phyloP scores from a whole-genome alignment of 371 early-diverging fungal genomes.

The Haplosporangium sp. region DNA sequence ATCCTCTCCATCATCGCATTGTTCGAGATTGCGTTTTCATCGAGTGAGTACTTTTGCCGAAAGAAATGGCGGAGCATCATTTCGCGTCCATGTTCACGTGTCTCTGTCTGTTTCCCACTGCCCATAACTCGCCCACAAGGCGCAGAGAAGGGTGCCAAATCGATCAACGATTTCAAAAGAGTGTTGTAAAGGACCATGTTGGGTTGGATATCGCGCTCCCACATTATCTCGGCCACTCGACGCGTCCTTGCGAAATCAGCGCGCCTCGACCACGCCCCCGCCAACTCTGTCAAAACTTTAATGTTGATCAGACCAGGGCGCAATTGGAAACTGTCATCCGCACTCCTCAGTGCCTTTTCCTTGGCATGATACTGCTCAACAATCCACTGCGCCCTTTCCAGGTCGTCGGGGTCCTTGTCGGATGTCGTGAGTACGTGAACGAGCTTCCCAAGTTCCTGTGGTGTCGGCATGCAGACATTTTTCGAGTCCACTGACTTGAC shows the following conservation, averaged over 20 bases:
- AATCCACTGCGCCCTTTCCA: constrained; percentile 42
- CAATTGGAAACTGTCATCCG: not conserved
- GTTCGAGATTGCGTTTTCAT: not conserved
- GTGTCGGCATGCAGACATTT: no score
- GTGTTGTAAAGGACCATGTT: constrained; percentile 53
- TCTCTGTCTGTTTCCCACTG: constrained; percentile 13
- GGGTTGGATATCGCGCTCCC: constrained; percentile 21
- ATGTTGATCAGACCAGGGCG: constrained; percentile 10
- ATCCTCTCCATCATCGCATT: not conserved
- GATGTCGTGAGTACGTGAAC: constrained; percentile 22
- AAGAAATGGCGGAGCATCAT: constrained; percentile 37
- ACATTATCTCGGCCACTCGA: constrained; percentile 20
- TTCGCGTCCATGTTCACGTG: constrained; percentile 40
- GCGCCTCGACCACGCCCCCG: constrained; percentile 38
- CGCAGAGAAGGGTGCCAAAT: constrained; percentile 23
- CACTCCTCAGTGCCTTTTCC: not conserved
- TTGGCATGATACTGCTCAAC: constrained; percentile 27
- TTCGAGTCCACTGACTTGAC: not conserved
- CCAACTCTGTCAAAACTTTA: constrained; percentile 20
- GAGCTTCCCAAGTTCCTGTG: constrained; percentile 12
- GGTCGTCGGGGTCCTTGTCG: constrained; percentile 3
- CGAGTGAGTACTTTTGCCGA: constrained; percentile 2
- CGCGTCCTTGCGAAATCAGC: constrained; percentile 27
- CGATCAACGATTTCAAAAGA: constrained; percentile 32
- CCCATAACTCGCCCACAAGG: constrained; percentile 19